phyloP scores from a whole-genome alignment of 768 basidiomycete species.

The Russula griseocarnosa region DNA sequence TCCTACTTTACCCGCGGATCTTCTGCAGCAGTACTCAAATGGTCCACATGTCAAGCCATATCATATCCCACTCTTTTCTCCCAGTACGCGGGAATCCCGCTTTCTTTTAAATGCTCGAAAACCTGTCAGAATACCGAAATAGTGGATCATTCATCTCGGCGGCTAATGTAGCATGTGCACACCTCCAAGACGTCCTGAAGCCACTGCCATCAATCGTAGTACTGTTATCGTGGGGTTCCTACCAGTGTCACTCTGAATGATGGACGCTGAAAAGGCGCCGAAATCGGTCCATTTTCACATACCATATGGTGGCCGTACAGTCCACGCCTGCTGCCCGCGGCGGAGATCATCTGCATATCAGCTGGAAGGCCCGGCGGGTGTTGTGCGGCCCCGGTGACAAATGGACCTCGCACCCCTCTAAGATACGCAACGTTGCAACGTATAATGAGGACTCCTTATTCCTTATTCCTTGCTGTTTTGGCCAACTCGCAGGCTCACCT shows the following conservation, averaged over 20 bases:
- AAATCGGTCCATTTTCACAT: not conserved
- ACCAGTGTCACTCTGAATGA: not conserved
- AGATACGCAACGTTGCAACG: not conserved
- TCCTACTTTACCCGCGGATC: not conserved
- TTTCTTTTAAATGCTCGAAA: too few relatives aligned
- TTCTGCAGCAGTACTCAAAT: not conserved
- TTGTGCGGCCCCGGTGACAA: not conserved
- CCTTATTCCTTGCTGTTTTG: not conserved
- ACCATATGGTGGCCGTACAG: too few relatives aligned
- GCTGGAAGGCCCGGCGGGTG: not conserved
- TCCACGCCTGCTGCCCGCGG: not conserved
- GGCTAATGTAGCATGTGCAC: not conserved
- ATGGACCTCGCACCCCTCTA: not conserved
- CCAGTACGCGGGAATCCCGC: not conserved
- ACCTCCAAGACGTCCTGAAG: not conserved
- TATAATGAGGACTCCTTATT: not conserved
- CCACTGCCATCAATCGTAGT: not conserved
- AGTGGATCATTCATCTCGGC: not conserved
- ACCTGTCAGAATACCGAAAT: not conserved
- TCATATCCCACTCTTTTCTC: not conserved
- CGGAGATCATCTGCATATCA: not conserved
- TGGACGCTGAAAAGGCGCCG: not conserved
- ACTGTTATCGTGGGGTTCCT: too few relatives aligned
- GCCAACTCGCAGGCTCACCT: not conserved
- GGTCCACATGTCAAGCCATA: not conserved